These are phyloP conservation scores for Chalara sp. DNA, from an alignment of 2,329 filamentous ascomycete genomes.

Conservation along the genomic window DNA sequence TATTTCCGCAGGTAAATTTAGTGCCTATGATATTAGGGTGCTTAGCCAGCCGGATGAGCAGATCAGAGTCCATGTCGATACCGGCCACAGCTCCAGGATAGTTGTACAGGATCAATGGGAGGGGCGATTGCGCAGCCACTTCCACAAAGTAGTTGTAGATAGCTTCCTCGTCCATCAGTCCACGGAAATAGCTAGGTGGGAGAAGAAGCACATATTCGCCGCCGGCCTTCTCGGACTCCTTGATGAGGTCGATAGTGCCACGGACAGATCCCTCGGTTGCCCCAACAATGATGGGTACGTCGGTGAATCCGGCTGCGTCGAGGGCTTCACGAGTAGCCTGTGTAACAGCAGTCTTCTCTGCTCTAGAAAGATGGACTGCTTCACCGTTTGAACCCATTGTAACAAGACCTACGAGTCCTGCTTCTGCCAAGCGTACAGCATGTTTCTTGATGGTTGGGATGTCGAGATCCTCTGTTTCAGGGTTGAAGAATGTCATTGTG, in stretches of 20 bases:
- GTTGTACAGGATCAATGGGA: constrained; percentile 84
- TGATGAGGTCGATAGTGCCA: constrained; percentile 70
- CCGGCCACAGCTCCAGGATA: constrained; percentile 83
- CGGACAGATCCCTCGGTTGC: constrained; percentile 76
- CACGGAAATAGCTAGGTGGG: constrained; percentile 77
- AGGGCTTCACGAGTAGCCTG: constrained; percentile 74
- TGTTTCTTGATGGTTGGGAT: constrained; percentile 74
- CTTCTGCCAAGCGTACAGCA: constrained; percentile 68
- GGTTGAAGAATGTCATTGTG: constrained; percentile 86
- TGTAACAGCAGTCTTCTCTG: constrained; percentile 71
- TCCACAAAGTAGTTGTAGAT: constrained; percentile 58
- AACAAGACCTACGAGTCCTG: constrained; percentile 74
- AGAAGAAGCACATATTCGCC: constrained; percentile 77
- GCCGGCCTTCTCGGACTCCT: constrained; percentile 59
- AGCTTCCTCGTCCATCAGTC: constrained; percentile 64
- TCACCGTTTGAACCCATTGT: constrained; percentile 90
- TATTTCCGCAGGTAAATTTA: constrained; percentile 90
- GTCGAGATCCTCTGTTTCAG: constrained; percentile 78
- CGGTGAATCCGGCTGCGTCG: constrained; percentile 68
- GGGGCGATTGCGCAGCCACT: constrained; percentile 68
- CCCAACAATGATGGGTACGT: constrained; percentile 76
- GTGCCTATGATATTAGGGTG: constrained; percentile 83
- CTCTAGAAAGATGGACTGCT: constrained; percentile 73
- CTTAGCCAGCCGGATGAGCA: constrained; percentile 70
- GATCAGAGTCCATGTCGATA: constrained; percentile 84